Evolutionary conservation across 495 filamentous ascomycete genomes (phyloP), one percentile per base, ranked within the genome.

Genomic region (Aspergillus cavernicola): DNA sequence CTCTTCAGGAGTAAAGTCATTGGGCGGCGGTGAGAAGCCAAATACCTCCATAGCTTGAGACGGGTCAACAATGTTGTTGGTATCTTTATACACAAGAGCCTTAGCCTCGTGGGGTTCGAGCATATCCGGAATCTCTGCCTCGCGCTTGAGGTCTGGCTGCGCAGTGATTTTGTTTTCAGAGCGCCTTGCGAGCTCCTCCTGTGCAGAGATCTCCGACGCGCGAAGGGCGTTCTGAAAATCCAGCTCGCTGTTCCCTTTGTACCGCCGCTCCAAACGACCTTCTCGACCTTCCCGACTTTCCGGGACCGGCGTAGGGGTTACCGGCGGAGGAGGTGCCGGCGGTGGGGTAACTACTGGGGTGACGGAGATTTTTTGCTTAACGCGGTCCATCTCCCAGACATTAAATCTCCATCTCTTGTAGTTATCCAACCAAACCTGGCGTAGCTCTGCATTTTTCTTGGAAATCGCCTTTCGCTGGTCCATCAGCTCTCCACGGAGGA

Each of bases 1-100:
- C 64, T 98, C 95, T 42, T 88, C 82, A 18, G 81, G 72, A 2
- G 84, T 88, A 71, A 96, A 97, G 56, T 93, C 88, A 63, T 96
- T 87, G 29, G 84, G 77, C 1, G 84, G 85, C 6, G 89, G 89
- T 10, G 85, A 65, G 44, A 88, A 90, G 33, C 86, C 82, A 65
- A 88, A 93, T 7, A 83, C 76, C 4, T 80, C 72, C 36, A 93
- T 79, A 3, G 85, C 86, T 53, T 80, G 76, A 38, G 84, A 76
- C 4, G 85, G 73, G 29, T 84, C 78, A 13, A 95, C 75, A 10
- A 82, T 71, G 45, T 90, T 85, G 43, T 89, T 88, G 3, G 73
- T 84, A 63, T 97, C 89, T 49, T 80, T 79, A 68, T 87, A 97
- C 26, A 78, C 68, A 7, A 47, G 33, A 4, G 69, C 67, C 37